Base-by-base conservation (phyloP, 2,329 filamentous ascomycete genomes). In the Pezicula carpinea region DNA sequence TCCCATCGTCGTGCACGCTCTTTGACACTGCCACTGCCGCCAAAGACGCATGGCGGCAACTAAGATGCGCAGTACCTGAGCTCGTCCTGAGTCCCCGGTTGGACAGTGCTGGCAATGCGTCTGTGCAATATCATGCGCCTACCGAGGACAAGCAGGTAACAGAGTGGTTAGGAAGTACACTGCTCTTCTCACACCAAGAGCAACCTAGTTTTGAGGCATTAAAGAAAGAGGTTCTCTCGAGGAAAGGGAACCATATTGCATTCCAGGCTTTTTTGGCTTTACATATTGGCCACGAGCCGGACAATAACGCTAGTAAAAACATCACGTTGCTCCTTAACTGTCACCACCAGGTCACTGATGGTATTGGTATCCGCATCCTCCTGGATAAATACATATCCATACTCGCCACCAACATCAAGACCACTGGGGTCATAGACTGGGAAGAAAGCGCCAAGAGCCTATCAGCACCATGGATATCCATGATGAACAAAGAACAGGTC, bases 341-440 rank as follows among this genome's bases (percentile, higher is more conserved):
- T 6, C 49, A 55, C 7, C 57, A 58, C 45, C 48, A 52, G n/a
- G 39, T 55, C n/a, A 53, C 53, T 21, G 53, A 59, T 47, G 57
- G 57, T 1, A 57, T 54, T 39, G 55, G 57, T 5, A 51, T 46
- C 18, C 48, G 52, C 7, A 56, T 59, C 32, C n/a, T 59, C 8
- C 31, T 59, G 3, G 46, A 43, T 17, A 53, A 48, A 14, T 59
- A 48, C 31, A 33, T 57, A 2, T 40, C 51, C 5, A n/a, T 56
- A 1, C 42, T 59, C 6, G 52, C 42, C 14, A 3, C 4, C 39
- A 17, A 18, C 33, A 3, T 38, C 31, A 36, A 14, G 18, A 18
- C 17, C 13, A 38, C 10, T 11, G 14, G 4, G 5, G 32, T 43
- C 14, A 17, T 52, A 5, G 18, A 46, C 6, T 59, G 51, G 54